A percentile compares a stretch with the other conserved stretches of the same genome.
These are phyloP conservation scores for Pythium brachiatum DNA, from an alignment of 352 stramenopile species.

Conservation along the genomic window DNA sequence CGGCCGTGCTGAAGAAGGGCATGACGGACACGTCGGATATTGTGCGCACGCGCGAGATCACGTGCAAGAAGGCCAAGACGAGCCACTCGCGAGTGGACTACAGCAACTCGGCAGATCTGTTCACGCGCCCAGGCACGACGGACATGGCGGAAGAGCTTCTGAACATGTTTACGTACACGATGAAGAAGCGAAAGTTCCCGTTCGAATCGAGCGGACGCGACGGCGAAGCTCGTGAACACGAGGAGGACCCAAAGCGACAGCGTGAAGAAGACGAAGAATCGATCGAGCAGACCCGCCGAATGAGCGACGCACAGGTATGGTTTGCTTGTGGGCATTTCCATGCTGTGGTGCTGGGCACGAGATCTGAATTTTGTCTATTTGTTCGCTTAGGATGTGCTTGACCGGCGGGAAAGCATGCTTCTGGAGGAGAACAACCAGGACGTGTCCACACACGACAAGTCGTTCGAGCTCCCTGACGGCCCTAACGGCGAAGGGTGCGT, in stretches of 20 bases:
- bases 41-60: conserved; percentile 48
- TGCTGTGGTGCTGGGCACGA: too few relatives aligned
- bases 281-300: conserved; percentile 68
- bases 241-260: conserved; percentile 14
- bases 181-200: conserved; percentile 85
- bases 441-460: conserved; percentile 15
- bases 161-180: conserved; percentile 76
- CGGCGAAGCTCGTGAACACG: conserved; percentile 7
- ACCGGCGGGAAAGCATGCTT: conserved; percentile 20
- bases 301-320: conserved; percentile 58
- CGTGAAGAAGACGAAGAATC: conserved; percentile 34
- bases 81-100: conserved; percentile 29
- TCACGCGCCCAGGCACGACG: conserved; percentile 49
- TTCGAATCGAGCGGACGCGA: conserved; percentile 35
- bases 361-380: not conserved
- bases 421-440: conserved; percentile 7
- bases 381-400: not conserved
- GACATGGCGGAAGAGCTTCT: conserved; percentile 65
- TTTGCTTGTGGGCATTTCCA: not conserved
- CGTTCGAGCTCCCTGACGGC: conserved; percentile 23
- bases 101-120: conserved; percentile 41
- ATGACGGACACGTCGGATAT: conserved; percentile 82
- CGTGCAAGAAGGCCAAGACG: conserved; percentile 30
- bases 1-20: conserved; percentile 69
- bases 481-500: conserved; percentile 16